A percentile compares a stretch with the other conserved stretches of the same genome.
phyloP scores from a whole-genome alignment of 1,284 basidiomycete genomes.

The Tausonia pullulans region DNA sequence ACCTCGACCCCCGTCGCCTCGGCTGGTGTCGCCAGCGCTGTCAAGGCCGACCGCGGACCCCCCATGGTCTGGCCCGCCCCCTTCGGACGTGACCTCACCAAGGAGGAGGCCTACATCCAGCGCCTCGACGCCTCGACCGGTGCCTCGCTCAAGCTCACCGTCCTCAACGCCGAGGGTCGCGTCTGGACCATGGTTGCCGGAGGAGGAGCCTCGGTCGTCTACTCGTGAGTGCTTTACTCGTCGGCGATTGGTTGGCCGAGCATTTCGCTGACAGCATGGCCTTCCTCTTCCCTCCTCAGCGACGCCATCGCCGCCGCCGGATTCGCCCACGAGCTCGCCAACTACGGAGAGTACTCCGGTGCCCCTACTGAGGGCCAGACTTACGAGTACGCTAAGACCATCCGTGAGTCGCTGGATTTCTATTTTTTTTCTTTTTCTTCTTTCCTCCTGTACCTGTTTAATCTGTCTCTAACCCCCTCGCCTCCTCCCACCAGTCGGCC shows the following conservation, averaged over 20 bases:
- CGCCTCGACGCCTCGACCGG: constrained; percentile 94
- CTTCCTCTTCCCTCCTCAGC: constrained; percentile 37
- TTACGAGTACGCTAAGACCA: constrained; percentile 98
- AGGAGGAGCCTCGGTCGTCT: constrained; percentile 62
- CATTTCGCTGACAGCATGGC: neutral
- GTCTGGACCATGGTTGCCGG: constrained; percentile 99
- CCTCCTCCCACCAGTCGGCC: constrained; percentile 49
- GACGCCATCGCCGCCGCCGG: constrained; percentile 96
- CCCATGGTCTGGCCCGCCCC: constrained; percentile 97
- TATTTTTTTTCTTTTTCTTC: neutral
- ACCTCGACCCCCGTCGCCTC: constrained; percentile 52
- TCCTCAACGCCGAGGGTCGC: constrained; percentile 85
- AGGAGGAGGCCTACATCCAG: constrained; percentile 98
- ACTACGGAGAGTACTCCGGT: constrained; percentile 99
- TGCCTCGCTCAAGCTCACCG: constrained; percentile 95
- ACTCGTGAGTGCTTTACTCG: constrained; percentile 33
- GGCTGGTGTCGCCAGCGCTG: constrained; percentile 37
- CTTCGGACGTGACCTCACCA: constrained; percentile 95
- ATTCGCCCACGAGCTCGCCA: constrained; percentile 93
- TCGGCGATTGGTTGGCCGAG: neutral
- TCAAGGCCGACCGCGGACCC: constrained; percentile 85
- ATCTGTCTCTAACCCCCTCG: constrained; percentile 2
- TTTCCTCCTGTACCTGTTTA: neutral
- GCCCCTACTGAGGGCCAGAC: constrained; percentile 97
- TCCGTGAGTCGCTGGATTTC: constrained; percentile 46